These are phyloP conservation scores for Neurospora cerealis DNA, from an alignment of 495 filamentous ascomycete genomes.

Conservation along the genomic window DNA sequence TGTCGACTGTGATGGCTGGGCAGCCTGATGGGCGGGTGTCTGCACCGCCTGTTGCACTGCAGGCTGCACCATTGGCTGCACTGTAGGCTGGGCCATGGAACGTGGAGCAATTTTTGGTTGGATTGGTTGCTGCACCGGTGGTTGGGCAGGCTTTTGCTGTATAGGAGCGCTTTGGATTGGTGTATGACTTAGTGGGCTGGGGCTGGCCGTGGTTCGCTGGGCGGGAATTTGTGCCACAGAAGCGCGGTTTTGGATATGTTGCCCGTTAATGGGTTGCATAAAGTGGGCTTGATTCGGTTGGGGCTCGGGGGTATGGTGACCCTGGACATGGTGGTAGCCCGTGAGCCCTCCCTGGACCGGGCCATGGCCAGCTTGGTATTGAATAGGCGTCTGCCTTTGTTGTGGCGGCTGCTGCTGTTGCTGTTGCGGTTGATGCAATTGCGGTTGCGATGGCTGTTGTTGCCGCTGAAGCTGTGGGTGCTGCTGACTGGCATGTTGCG, in stretches of 20 bases:
- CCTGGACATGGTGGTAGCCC: slow-evolving; percentile 7
- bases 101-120: neutral
- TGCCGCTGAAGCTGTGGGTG: slow-evolving; percentile 20
- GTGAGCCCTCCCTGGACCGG: neutral
- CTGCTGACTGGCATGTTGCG: slow-evolving; percentile 21
- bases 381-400: slow-evolving; percentile 2
- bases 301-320: slow-evolving; percentile 3
- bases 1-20: neutral
- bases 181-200: slow-evolving; percentile 2
- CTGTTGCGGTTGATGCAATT: slow-evolving; percentile 12
- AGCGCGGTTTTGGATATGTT: slow-evolving; percentile 5
- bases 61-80: slow-evolving; percentile 1
- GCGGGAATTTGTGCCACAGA: slow-evolving; percentile 5
- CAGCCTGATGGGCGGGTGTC: slow-evolving; percentile 2
- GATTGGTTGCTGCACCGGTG: slow-evolving; percentile 9
- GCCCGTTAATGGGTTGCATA: slow-evolving; percentile 6
- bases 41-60: neutral
- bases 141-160: slow-evolving; percentile 26
- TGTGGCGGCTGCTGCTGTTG: neutral
- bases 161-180: slow-evolving; percentile 15
- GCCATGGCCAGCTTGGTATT: slow-evolving; percentile 5
- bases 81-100: neutral
- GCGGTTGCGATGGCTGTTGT: slow-evolving; percentile 8
- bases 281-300: slow-evolving; percentile 11
- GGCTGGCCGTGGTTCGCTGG: slow-evolving; percentile 6